A percentile compares a stretch with the other conserved stretches of the same genome.
phyloP scores from a whole-genome alignment of 164 flowering plant species.

The Vitis cinerea region DNA sequence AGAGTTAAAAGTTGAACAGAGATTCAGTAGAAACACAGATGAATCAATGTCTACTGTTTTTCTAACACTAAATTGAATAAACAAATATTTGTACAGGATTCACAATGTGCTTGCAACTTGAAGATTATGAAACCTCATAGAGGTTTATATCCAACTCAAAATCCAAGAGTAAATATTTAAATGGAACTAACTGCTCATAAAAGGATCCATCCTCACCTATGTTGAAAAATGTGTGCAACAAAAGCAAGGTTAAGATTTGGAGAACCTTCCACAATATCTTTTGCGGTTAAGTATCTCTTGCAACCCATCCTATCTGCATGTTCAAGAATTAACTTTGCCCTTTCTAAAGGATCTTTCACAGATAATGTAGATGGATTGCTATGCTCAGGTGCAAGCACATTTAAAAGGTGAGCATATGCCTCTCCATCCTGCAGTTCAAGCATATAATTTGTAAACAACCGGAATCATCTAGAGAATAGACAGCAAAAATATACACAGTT shows the following conservation, averaged over 20 bases:
- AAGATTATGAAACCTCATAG: not conserved
- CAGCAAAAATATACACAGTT: not conserved
- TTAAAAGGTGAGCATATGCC: slow-evolving; percentile 81
- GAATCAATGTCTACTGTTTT: too few species aligned
- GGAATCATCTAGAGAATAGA: not conserved
- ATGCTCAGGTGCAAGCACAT: slow-evolving; percentile 89
- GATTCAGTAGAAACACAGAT: too few species aligned
- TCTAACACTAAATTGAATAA: too few species aligned
- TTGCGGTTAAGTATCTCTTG: slow-evolving; percentile 83
- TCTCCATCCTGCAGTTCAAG: slow-evolving; percentile 75
- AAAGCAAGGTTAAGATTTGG: slow-evolving; percentile 94
- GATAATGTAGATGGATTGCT: slow-evolving; percentile 55
- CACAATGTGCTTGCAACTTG: not conserved
- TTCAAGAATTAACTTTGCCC: slow-evolving; percentile 79
- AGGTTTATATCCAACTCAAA: not conserved
- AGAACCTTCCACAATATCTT: slow-evolving; percentile 91
- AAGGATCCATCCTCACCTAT: slow-evolving; percentile 51
- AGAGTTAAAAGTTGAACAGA: too few species aligned
- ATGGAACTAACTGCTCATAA: not conserved
- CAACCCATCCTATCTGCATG: slow-evolving; percentile 96
- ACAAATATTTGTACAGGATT: not conserved
- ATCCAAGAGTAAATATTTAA: not conserved
- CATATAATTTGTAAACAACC: not conserved
- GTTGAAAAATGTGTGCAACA: slow-evolving; percentile 93
- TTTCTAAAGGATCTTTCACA: slow-evolving; percentile 53